Evolutionary conservation across 805 yeast genomes (phyloP).

Genomic region (Candida suzukii): DNA sequence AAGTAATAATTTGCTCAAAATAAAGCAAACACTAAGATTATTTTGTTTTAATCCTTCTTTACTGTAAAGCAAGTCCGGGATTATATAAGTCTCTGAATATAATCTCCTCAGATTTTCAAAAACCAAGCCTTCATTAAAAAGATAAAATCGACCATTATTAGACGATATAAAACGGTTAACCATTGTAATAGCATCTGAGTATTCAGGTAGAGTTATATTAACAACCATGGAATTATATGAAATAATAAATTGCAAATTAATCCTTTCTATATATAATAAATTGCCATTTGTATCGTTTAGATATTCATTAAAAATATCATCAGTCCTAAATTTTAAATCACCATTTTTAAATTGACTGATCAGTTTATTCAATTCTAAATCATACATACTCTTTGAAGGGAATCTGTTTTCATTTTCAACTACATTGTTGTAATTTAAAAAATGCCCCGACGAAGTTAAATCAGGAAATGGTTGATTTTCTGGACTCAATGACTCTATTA

Average conservation of each 20-base stretch:
- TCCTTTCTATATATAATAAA: not conserved
- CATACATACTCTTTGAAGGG: conserved; percentile 67
- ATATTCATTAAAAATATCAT: not conserved
- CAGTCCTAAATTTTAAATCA: not conserved
- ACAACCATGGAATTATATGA: too few relatives aligned
- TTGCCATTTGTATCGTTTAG: not conserved
- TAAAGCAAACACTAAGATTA: conserved; percentile 45
- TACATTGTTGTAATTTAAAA: conserved; percentile 58
- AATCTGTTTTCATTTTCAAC: conserved; percentile 62
- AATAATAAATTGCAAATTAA: too few relatives aligned
- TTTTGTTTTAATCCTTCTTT: conserved; percentile 16
- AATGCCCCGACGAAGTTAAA: conserved; percentile 53
- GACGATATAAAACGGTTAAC: conserved; percentile 62
- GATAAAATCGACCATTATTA: conserved; percentile 68
- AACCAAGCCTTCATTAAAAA: conserved; percentile 65
- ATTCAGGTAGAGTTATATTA: conserved; percentile 56
- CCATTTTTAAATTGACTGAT: conserved; percentile 4
- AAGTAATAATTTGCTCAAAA: conserved; percentile 61
- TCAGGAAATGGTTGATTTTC: conserved; percentile 41
- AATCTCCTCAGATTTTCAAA: conserved; percentile 50
- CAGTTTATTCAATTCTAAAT: conserved; percentile 56
- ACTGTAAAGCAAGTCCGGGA: conserved; percentile 4
- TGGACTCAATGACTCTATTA: not conserved
- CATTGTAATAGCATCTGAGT: conserved; percentile 54
- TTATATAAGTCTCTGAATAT: conserved; percentile 30